Evolutionary conservation across 495 filamentous ascomycete species (phyloP), one percentile per base, ranked within the genome.

Genomic region (Tuber aestivum): DNA sequence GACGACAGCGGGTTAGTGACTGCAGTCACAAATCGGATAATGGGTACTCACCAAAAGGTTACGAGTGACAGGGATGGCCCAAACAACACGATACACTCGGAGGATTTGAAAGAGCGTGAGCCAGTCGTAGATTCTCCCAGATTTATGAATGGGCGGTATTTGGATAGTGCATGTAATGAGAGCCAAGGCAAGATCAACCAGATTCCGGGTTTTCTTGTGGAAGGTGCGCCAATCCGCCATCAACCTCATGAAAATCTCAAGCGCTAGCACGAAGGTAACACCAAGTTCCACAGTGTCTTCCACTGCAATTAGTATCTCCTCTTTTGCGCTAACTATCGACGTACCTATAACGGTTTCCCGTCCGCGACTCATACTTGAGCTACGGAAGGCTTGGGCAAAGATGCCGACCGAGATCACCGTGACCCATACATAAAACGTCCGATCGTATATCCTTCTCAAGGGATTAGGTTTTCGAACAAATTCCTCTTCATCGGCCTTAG

Each of bases 61-160:
- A 74, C 91, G 88, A 0, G 94, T 98, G 74, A 97, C 88, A 50
- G 93, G 89, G 69, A 98, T 90, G 41, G 94, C 94, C 77, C 97
- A 85, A 72, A 99, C 94, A 23, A 99, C 89, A 23, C 95, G 91
- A 83, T 99, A 98, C 12, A 93, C 92, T 76, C 96, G 89, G 72
- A 98, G 82, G 75, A 99, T 94, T 84, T 97, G 95, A 82, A 99
- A 98, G 71, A 97, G 83, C 12, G 93, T 97, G 44, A 99, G 87
- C 89, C 95, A 97, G 68, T 91, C 90, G 82, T 98, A 99, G 16
- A 89, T 82, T 73, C 91, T 89, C 12, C 92, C 92, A 8, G 91
- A 92, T 70, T 91, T 86, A 72, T 88, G 92, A 70, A 99, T 94
- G 0, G 86, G 85, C 3, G 95, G 95, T 35, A 98, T 88, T 77